These are phyloP conservation scores for Exophiala mesophila DNA, from an alignment of 2,329 filamentous ascomycete species.

Conservation along the genomic window DNA sequence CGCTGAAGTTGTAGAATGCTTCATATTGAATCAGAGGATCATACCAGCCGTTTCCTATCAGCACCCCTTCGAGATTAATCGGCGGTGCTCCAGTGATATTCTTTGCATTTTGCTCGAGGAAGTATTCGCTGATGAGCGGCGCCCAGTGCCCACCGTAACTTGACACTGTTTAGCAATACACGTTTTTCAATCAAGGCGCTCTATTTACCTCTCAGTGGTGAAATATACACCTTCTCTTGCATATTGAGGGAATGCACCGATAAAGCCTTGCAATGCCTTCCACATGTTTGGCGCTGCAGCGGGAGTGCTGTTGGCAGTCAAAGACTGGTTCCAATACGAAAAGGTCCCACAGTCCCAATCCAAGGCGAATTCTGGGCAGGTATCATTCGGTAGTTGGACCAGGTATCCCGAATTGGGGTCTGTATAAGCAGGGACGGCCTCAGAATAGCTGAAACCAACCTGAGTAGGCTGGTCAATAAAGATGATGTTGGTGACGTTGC, in stretches of 20 bases:
- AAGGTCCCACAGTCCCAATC: conserved; percentile 25
- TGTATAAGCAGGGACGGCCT: conserved; percentile 22
- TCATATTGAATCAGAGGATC: conserved; percentile 37
- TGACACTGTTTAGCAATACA: conserved; percentile 86
- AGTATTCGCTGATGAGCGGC: conserved; percentile 46
- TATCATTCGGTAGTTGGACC: conserved; percentile 23
- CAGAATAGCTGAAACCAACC: conserved; percentile 54
- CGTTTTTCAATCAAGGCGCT: conserved; percentile 85
- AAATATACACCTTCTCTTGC: conserved; percentile 47
- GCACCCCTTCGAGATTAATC: conserved; percentile 30
- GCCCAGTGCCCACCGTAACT: conserved; percentile 62
- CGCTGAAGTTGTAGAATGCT: conserved; percentile 37
- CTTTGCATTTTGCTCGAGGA: conserved; percentile 34
- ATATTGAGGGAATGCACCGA: conserved; percentile 27
- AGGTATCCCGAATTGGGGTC: conserved; percentile 17
- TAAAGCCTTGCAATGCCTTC: conserved; percentile 27
- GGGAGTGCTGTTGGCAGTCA: conserved; percentile 25
- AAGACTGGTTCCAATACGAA: conserved; percentile 22
- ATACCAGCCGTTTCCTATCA: conserved; percentile 39
- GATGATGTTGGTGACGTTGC: conserved; percentile 38
- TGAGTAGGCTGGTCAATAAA: conserved; percentile 65
- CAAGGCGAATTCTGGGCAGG: conserved; percentile 24
- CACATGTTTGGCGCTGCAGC: conserved; percentile 27
- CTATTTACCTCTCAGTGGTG: conserved; percentile 52
- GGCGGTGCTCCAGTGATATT: conserved; percentile 24